Evolutionary conservation across 148 eudicot species (phyloP).

Genomic region (Camellia granthamiana): DNA sequence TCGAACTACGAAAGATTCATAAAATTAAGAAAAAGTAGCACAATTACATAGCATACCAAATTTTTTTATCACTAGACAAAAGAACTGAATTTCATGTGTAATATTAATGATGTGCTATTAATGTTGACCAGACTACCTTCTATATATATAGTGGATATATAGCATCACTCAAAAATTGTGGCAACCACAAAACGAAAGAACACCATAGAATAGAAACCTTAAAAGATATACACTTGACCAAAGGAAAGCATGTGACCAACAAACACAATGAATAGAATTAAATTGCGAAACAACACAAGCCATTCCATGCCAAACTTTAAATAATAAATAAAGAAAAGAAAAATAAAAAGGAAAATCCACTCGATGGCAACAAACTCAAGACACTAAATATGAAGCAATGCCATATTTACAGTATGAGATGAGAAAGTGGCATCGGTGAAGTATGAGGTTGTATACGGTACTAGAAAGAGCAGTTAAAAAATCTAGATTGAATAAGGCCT

Average conservation of each 20-base stretch:
- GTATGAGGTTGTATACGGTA: background rate
- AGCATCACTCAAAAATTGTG: background rate
- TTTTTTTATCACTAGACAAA: no score
- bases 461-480: background rate
- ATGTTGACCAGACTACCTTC: no score
- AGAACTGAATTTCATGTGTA: no score
- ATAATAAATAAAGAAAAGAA: background rate
- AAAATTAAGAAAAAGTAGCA: no score
- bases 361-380: conserved; percentile 9
- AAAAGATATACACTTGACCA: background rate
- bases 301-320: background rate
- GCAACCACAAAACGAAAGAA: background rate
- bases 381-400: conserved; percentile 10
- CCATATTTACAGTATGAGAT: conserved; percentile 10
- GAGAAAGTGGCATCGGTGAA: conserved; percentile 9
- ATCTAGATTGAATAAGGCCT: background rate
- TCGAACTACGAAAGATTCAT: no score
- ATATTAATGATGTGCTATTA: no score
- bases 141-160: no score
- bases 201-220: background rate
- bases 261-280: conserved; percentile 24
- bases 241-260: background rate
- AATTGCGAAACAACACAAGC: background rate
- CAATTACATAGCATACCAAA: no score
- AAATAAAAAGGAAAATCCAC: background rate